A percentile compares a stretch with the other conserved stretches of the same genome.
These are phyloP conservation scores for Trichoderma sp. DNA, from an alignment of 2,329 filamentous ascomycete species.

Conservation along the genomic window DNA sequence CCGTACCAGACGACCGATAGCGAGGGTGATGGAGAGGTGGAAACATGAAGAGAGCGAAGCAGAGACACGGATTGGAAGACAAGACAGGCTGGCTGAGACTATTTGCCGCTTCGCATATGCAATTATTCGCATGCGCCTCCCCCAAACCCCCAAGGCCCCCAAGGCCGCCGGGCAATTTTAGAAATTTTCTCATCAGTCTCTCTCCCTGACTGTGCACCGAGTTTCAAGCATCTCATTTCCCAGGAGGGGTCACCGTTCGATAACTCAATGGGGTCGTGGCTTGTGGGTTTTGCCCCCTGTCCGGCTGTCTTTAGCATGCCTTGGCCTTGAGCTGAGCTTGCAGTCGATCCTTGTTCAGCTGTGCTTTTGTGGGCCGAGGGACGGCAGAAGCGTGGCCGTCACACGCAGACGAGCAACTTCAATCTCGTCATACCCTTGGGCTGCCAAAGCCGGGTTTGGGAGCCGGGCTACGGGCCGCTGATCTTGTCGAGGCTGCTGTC, in stretches of 20 bases:
- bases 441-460: neutral
- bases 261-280: constrained; percentile 10
- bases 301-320: neutral
- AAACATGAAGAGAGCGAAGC: neutral
- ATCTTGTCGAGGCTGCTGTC: neutral
- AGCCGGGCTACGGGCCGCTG: neutral
- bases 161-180: neutral
- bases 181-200: neutral
- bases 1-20: constrained; percentile 9
- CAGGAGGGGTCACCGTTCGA: constrained; percentile 15
- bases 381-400: constrained; percentile 10
- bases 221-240: constrained; percentile 18
- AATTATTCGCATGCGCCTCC: constrained; percentile 15
- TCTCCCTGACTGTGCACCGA: neutral
- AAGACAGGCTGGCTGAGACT: neutral
- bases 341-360: constrained; percentile 18
- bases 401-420: constrained; percentile 14
- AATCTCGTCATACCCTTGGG: constrained; percentile 19
- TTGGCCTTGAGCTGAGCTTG: neutral
- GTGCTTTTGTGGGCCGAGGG: constrained; percentile 12
- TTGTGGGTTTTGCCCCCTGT: constrained; percentile 8
- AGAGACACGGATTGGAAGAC: neutral
- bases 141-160: too few relatives aligned
- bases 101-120: neutral
- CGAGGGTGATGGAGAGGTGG: neutral